These are phyloP conservation scores for Trichoderma virens DNA, from an alignment of 495 filamentous ascomycete species.

Conservation along the genomic window DNA sequence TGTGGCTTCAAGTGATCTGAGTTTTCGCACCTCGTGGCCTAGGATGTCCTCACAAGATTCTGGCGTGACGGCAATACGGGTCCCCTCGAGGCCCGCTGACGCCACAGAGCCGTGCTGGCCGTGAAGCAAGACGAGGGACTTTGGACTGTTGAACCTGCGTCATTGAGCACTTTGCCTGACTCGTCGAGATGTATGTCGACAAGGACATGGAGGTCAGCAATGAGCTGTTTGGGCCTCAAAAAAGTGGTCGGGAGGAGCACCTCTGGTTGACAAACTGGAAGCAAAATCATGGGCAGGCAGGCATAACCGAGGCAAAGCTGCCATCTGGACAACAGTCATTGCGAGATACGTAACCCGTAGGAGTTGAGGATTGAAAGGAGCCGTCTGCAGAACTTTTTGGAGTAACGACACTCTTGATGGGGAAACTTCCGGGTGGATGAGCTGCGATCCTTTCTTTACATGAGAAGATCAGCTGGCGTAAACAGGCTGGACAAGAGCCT, in stretches of 20 bases:
- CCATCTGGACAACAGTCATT: no score
- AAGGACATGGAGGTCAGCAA: background rate
- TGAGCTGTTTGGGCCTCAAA: no score
- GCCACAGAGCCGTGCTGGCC: background rate
- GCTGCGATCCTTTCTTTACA: no score
- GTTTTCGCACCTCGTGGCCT: background rate
- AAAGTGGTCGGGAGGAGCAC: no score
- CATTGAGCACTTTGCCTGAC: no score
- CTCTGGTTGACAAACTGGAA: no score
- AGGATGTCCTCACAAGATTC: background rate
- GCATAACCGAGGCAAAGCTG: background rate
- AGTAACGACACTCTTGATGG: background rate
- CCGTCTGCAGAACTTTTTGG: background rate
- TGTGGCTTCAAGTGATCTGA: background rate
- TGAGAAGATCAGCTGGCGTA: no score
- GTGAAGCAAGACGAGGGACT: no score
- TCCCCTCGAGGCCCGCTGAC: background rate
- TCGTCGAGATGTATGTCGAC: background rate
- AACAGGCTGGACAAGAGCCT: no score
- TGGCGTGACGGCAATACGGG: background rate
- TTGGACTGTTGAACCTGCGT: no score
- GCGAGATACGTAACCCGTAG: background rate
- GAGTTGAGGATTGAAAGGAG: background rate
- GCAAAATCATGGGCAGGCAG: no score
- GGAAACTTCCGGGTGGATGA: background rate